Evolutionary conservation across 2,329 filamentous ascomycete species (phyloP).

Genomic region (Dothistroma septosporum): DNA sequence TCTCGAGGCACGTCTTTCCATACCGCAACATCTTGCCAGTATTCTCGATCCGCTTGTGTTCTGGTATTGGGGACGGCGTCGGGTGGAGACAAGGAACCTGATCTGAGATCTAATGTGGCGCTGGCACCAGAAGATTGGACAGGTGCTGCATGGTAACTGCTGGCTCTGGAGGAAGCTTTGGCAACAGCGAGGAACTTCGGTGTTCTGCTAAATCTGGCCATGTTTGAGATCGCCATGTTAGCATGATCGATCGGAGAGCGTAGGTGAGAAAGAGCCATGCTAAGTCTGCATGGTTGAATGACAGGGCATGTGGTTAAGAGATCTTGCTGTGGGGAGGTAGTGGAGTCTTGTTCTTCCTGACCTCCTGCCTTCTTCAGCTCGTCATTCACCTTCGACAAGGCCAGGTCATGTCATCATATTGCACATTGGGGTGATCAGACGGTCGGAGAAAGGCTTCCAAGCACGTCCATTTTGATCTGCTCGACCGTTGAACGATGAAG

Average conservation of each 20-base stretch:
- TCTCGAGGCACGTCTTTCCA: slow-evolving; percentile 49
- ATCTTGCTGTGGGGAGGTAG: not conserved
- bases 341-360: not conserved
- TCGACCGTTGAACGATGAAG: not conserved
- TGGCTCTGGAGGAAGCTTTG: not conserved
- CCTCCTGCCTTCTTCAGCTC: not conserved
- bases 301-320: not conserved
- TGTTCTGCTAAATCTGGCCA: not conserved
- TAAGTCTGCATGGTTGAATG: not conserved
- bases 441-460: not conserved
- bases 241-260: not conserved
- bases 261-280: not conserved
- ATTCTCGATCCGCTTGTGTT: slow-evolving; percentile 4
- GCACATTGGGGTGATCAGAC: not conserved
- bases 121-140: not conserved
- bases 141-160: not conserved
- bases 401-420: not conserved
- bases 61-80: not conserved
- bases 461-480: not conserved
- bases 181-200: not conserved
- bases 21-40: slow-evolving; percentile 21
- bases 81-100: not conserved
- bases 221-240: not conserved
- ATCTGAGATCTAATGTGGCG: not conserved
- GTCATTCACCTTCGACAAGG: not conserved